Conservation (phyloP, 352 stramenopile genomes). For the Lagenidium sp. region DNA sequence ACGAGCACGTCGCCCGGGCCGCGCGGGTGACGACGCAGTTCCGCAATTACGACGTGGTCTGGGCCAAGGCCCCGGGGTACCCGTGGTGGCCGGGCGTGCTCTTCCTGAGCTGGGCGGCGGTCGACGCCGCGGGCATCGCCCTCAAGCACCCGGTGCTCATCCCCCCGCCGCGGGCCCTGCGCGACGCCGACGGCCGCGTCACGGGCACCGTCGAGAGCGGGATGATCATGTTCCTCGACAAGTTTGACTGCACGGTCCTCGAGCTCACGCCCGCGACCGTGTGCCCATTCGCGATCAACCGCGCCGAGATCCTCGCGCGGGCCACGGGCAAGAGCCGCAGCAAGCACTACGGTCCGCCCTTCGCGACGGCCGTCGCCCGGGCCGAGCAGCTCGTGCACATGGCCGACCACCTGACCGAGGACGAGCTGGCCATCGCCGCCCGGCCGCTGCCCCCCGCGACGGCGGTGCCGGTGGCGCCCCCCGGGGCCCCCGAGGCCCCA, state of each 20-base stretch:
- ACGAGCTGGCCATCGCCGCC: constrained; percentile 5
- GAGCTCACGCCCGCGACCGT: constrained; percentile 19
- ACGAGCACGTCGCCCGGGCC: constrained; percentile 22
- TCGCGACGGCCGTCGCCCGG: constrained; percentile 8
- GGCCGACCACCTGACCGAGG: constrained; percentile 10
- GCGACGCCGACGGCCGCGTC: constrained; percentile 18
- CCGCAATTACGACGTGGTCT: constrained; percentile 69
- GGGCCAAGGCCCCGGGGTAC: constrained; percentile 54
- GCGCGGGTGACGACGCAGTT: constrained; percentile 40
- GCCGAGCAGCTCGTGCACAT: constrained; percentile 15
- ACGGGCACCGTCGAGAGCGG: constrained; percentile 11
- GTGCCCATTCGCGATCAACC: constrained; percentile 45
- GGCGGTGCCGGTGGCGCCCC: too few relatives aligned
- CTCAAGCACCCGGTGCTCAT: constrained; percentile 30
- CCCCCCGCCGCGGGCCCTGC: constrained; percentile 23
- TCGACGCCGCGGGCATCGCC: constrained; percentile 26
- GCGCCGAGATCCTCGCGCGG: constrained; percentile 19
- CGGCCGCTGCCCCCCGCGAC: neutral
- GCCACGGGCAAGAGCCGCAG: constrained; percentile 16
- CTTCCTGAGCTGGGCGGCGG: constrained; percentile 54
- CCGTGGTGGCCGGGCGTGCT: constrained; percentile 78
- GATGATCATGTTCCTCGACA: constrained; percentile 18
- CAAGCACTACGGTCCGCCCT: constrained; percentile 7
- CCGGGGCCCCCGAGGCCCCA: too few relatives aligned
- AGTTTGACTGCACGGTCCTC: constrained; percentile 17